Evolutionary conservation across 805 yeast species (phyloP).

Genomic region (Teunomyces stri): DNA sequence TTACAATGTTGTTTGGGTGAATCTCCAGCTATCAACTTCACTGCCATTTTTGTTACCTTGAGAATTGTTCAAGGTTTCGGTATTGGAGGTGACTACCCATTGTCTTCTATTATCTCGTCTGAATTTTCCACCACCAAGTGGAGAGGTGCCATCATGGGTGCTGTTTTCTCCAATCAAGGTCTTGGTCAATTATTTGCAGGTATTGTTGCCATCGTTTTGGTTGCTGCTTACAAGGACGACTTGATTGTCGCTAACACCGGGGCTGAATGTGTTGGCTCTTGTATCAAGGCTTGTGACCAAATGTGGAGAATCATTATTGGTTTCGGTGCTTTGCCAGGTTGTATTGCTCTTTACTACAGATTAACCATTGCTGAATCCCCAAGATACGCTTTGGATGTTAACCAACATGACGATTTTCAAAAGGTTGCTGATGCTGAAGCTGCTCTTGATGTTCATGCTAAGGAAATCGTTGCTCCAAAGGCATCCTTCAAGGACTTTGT

Average conservation of each 20-base stretch:
- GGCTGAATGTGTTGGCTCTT: conserved; percentile 59
- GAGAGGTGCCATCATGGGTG: conserved; percentile 98
- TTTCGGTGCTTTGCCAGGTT: conserved; percentile 87
- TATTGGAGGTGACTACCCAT: conserved; percentile 96
- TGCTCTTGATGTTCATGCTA: conserved; percentile 35
- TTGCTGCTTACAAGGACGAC: conserved; percentile 71
- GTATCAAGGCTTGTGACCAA: conserved; percentile 81
- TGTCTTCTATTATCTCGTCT: conserved; percentile 88
- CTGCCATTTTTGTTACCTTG: conserved; percentile 70
- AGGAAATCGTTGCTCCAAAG: conserved; percentile 60
- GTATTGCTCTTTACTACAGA: conserved; percentile 82
- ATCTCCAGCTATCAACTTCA: conserved; percentile 69
- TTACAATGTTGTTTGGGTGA: conserved; percentile 72
- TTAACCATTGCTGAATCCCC: conserved; percentile 94
- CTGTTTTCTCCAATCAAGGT: conserved; percentile 96
- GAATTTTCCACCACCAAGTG: conserved; percentile 92
- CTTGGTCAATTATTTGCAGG: conserved; percentile 92
- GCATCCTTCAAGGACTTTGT: conserved; percentile 77
- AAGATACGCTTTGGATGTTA: conserved; percentile 80
- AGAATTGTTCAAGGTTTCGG: conserved; percentile 93
- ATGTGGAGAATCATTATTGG: conserved; percentile 94
- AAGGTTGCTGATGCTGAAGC: conserved; percentile 53
- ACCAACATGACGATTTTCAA: conserved; percentile 53
- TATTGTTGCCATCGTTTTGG: conserved; percentile 72
- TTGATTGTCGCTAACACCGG: conserved; percentile 51